Evolutionary conservation across 441 rosid genomes (phyloP).

Genomic region (Kokia cookei): DNA sequence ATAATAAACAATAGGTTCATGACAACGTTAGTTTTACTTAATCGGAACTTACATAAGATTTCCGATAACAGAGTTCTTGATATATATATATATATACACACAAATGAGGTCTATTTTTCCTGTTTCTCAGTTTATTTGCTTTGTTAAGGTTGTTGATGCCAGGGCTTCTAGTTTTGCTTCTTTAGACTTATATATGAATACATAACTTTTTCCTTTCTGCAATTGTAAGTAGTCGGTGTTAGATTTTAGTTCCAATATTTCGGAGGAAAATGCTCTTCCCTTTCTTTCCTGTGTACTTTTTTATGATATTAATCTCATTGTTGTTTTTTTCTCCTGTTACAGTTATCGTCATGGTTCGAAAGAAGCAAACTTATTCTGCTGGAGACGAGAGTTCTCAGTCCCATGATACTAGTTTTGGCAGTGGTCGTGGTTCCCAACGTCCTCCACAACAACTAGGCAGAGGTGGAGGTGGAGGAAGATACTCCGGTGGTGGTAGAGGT

Average conservation of each 20-base stretch:
- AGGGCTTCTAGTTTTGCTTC: too few species aligned
- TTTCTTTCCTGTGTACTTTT: background rate
- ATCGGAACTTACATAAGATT: too few species aligned
- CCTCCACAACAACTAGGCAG: background rate
- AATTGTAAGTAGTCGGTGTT: background rate
- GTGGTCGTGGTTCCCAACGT: constrained; percentile 40
- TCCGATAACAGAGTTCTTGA: too few species aligned
- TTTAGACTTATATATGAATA: background rate
- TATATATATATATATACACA: too few species aligned
- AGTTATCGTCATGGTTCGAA: constrained; percentile 57
- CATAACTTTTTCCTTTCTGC: background rate
- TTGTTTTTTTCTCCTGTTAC: background rate
- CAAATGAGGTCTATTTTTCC: background rate
- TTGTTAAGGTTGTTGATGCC: too few species aligned
- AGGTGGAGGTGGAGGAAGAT: background rate
- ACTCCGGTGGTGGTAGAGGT: background rate
- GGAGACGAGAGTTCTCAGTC: constrained; percentile 51
- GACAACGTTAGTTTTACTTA: too few species aligned
- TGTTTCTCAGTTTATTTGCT: background rate
- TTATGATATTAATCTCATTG: background rate
- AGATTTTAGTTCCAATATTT: too few species aligned
- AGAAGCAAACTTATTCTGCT: constrained; percentile 58
- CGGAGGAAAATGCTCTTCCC: too few species aligned
- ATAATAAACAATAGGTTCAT: too few species aligned
- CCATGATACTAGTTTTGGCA: constrained; percentile 30